These are phyloP conservation scores for Nemania sp. DNA, from an alignment of 2,329 filamentous ascomycete genomes.

Conservation along the genomic window DNA sequence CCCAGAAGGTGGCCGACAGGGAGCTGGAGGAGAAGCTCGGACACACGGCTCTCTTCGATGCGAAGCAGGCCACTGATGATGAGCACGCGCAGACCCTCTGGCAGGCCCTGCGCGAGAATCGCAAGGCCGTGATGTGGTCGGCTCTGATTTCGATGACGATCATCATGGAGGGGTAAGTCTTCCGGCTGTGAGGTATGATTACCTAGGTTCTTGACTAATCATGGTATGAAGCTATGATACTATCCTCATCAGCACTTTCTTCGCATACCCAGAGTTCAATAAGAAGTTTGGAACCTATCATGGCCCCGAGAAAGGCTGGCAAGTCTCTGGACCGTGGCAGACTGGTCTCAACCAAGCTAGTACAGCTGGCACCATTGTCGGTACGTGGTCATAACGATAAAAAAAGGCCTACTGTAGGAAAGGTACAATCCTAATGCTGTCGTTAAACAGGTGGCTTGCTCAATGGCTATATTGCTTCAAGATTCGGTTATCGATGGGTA, in stretches of 20 bases:
- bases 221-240: slow-evolving; percentile 34
- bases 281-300: slow-evolving; percentile 38
- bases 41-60: slow-evolving; percentile 34
- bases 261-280: slow-evolving; percentile 38
- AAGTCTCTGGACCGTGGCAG: slow-evolving; percentile 38
- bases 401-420: background rate
- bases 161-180: slow-evolving; percentile 40
- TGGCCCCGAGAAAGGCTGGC: slow-evolving; percentile 28
- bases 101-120: slow-evolving; percentile 37
- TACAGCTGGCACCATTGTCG: slow-evolving; percentile 37
- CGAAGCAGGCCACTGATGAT: slow-evolving; percentile 38
- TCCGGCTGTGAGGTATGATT: background rate
- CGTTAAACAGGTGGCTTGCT: slow-evolving; percentile 32
- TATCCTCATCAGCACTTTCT: slow-evolving; percentile 39
- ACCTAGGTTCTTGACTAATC: slow-evolving; percentile 2
- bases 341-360: slow-evolving; percentile 37
- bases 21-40: slow-evolving; percentile 39
- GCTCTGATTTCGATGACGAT: slow-evolving; percentile 39
- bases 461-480: slow-evolving; percentile 37
- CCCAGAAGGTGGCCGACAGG: slow-evolving; percentile 37
- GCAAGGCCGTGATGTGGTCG: slow-evolving; percentile 38
- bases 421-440: background rate
- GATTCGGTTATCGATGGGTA: slow-evolving; percentile 38
- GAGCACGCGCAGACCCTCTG: slow-evolving; percentile 38
- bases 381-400: slow-evolving; percentile 24